Evolutionary conservation across 2,329 filamentous ascomycete genomes (phyloP), one percentile per base, ranked within the genome.

Genomic region (Fusarium luffae): DNA sequence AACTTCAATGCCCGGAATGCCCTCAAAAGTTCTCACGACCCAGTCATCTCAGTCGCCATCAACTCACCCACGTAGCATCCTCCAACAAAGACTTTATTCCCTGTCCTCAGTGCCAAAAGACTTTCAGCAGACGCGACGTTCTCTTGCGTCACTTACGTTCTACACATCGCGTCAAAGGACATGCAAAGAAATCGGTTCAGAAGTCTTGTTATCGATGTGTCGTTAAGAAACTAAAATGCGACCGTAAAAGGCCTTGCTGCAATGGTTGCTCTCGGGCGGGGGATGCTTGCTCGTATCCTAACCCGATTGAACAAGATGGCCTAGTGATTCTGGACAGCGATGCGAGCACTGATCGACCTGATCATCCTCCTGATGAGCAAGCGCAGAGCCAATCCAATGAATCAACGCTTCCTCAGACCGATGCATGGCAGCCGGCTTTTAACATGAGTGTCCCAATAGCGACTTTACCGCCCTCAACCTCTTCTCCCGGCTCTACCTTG

Each of bases 191-290:
- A 13, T 58, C 55, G 8, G 42, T n/a, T 14, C 55, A 58, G 1
- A 58, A 42, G 55, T 58, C 55, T 2, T 58, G 55, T 19, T 58
- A 34, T 43, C 55, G 55, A 58, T 58, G 55, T 3, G 55, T 58
- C 3, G 34, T 54, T 0, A 41, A 50, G 18, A 58, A 58, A 14
- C 7, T 16, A 11, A 58, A 43, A 11, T 58, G 55, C 0, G 37
- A 54, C 18, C 55, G 48, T 13, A n/a, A 25, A 43, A 58, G 25
- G 4, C 55, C 55, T 11, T 58, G 55, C 23, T 58, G 55, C 21
- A 42, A 21, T 18, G 37, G 47, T 5, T 58, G 55, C 3, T 0
- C 14, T 18, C 27, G 55, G 0, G 40, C 48, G 0, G 34, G 27
- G 0, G 9, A 4, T 18, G 12, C 6, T 4, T 58, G 55, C 4